Evolutionary conservation across 192 early-diverging fungal genomes (phyloP).

Genomic region (Powellomyces hirtus): DNA sequence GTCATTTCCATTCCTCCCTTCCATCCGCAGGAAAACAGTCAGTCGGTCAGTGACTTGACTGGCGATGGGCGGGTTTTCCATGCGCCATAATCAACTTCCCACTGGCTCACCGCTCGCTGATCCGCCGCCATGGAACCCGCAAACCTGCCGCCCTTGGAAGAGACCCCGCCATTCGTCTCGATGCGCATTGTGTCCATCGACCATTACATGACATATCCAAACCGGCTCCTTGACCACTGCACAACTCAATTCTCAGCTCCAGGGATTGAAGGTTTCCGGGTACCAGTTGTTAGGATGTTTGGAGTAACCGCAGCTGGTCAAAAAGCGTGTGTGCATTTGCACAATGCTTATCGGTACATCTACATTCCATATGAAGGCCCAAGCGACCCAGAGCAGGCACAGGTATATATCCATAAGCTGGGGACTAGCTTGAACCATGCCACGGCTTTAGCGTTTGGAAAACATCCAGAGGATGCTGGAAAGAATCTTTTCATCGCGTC

Average conservation of each 20-base stretch:
- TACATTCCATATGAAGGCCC: conserved; percentile 69
- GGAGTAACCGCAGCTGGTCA: conserved; percentile 69
- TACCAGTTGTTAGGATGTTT: conserved; percentile 81
- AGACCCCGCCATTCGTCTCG: conserved; percentile 19
- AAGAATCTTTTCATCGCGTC: conserved; percentile 58
- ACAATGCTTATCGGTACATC: conserved; percentile 81
- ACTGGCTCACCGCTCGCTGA: too few species aligned
- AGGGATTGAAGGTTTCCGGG: conserved; percentile 25
- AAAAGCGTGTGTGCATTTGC: conserved; percentile 79
- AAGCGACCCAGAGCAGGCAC: conserved; percentile 5
- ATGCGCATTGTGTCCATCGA: conserved; percentile 68
- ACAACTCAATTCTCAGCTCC: conserved; percentile 10
- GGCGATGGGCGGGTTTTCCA: too few species aligned
- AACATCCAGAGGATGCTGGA: background rate
- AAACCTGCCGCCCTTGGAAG: too few species aligned
- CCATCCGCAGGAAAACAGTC: too few species aligned
- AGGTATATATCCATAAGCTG: conserved; percentile 50
- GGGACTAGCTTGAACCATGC: conserved; percentile 71
- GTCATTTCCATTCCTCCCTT: too few species aligned
- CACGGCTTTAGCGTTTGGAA: conserved; percentile 40
- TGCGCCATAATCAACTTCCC: too few species aligned
- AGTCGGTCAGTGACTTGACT: too few species aligned
- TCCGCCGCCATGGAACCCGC: too few species aligned
- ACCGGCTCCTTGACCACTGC: conserved; percentile 16
- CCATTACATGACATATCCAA: conserved; percentile 45